phyloP scores from a whole-genome alignment of 108 stramenopile species.

The Fistulifera pelliculosa region DNA sequence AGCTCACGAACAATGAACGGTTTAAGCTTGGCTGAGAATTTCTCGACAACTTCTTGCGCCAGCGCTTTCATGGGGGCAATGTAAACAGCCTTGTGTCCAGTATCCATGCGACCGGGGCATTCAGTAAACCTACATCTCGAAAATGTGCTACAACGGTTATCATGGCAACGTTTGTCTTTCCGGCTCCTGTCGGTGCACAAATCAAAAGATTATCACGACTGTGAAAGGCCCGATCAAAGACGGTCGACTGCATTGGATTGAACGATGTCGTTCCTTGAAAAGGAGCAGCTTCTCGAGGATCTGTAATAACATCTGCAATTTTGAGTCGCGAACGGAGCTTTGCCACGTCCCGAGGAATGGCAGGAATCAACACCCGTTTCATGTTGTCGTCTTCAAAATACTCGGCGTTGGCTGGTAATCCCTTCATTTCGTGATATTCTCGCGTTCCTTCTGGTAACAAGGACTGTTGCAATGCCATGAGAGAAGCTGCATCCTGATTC shows the following conservation, averaged over 20 bases:
- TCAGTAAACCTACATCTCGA: slow-evolving; percentile 71
- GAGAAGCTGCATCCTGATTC: slow-evolving; percentile 22
- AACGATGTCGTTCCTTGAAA: slow-evolving; percentile 71
- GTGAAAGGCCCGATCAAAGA: slow-evolving; percentile 87
- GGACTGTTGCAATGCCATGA: slow-evolving; percentile 42
- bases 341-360: slow-evolving; percentile 45
- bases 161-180: slow-evolving; percentile 97
- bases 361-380: slow-evolving; percentile 75
- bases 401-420: slow-evolving; percentile 51
- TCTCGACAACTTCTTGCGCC: slow-evolving; percentile 98
- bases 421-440: slow-evolving; percentile 34
- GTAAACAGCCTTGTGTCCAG: slow-evolving; percentile 86
- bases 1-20: slow-evolving; percentile 87
- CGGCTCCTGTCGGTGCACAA: slow-evolving; percentile 52
- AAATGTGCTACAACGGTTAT: slow-evolving; percentile 78
- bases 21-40: slow-evolving; percentile 88
- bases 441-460: slow-evolving; percentile 62
- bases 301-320: slow-evolving; percentile 46
- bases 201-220: slow-evolving; percentile 90
- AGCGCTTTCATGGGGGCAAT: slow-evolving; percentile 99
- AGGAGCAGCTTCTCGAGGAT: slow-evolving; percentile 31
- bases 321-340: slow-evolving; percentile 40
- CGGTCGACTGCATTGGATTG: slow-evolving; percentile 91
- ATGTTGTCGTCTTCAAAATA: slow-evolving; percentile 56
- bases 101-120: slow-evolving; percentile 19